Evolutionary conservation across 108 stramenopile species (phyloP).

Genomic region (Poteriospumella lacustris): DNA sequence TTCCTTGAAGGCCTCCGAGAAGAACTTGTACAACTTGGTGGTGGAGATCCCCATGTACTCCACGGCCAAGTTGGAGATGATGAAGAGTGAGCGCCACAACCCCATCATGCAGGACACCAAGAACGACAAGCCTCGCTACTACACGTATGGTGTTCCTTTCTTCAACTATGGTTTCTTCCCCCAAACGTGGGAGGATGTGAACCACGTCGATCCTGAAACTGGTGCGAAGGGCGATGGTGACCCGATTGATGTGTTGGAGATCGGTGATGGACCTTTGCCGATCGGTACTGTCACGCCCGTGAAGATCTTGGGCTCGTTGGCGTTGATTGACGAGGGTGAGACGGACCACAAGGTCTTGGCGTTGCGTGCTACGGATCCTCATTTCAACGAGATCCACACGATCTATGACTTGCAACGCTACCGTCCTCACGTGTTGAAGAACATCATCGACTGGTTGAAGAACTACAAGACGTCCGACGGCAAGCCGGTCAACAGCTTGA

Average conservation of each 20-base stretch:
- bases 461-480: constrained; percentile 94
- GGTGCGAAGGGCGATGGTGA: constrained; percentile 95
- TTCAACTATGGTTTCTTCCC: constrained; percentile 96
- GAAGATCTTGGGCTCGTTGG: constrained; percentile 85
- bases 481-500: constrained; percentile 80
- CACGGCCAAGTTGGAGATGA: constrained; percentile 95
- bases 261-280: constrained; percentile 68
- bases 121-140: constrained; percentile 87
- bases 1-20: constrained; percentile 52
- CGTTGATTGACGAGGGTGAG: constrained; percentile 94
- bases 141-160: constrained; percentile 90
- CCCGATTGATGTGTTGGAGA: constrained; percentile 92
- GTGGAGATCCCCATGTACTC: constrained; percentile 90
- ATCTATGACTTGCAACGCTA: constrained; percentile 73
- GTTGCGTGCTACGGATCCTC: constrained; percentile 69
- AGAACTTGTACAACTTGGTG: constrained; percentile 67
- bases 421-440: constrained; percentile 71
- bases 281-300: constrained; percentile 86
- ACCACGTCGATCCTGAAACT: constrained; percentile 59
- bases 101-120: constrained; percentile 63
- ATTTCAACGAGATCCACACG: constrained; percentile 76
- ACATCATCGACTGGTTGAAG: constrained; percentile 85
- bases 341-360: constrained; percentile 94
- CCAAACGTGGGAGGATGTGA: constrained; percentile 96
- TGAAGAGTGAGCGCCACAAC: constrained; percentile 56